These are phyloP conservation scores for Spathaspora passalidarum DNA, from an alignment of 805 yeast species.

Conservation along the genomic window DNA sequence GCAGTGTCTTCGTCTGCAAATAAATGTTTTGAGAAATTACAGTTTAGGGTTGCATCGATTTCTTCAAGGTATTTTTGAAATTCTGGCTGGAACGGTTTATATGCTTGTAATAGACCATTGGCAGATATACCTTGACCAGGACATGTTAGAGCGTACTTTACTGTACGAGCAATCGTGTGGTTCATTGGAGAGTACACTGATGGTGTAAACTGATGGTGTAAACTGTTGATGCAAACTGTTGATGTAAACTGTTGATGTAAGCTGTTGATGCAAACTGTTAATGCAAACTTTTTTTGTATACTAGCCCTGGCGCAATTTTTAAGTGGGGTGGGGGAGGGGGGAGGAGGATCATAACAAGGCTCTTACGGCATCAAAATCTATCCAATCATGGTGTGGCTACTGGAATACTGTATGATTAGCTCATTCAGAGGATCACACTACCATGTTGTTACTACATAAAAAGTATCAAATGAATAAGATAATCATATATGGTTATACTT, in stretches of 20 bases:
- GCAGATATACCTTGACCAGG: conserved; percentile 35
- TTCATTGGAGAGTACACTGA: not conserved
- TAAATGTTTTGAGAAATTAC: conserved; percentile 18
- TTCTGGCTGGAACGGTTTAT: conserved; percentile 8
- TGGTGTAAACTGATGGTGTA: not conserved
- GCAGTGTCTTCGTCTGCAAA: conserved; percentile 11
- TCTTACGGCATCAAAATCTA: no score
- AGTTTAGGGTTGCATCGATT: conserved; percentile 21
- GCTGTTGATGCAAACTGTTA: no score
- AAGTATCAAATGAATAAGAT: no score
- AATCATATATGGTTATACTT: not conserved
- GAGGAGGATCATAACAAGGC: no score
- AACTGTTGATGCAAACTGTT: not conserved
- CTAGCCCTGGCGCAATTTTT: no score
- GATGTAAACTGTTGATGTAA: no score
- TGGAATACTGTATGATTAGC: no score
- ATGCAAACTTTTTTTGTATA: no score
- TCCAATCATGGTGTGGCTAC: no score
- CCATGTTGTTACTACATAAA: no score
- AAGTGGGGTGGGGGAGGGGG: no score
- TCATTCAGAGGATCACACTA: no score
- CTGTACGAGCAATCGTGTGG: not conserved
- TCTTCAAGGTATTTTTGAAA: conserved; percentile 13
- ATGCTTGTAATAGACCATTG: conserved; percentile 20
- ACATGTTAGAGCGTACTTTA: conserved; percentile 25